Conservation (phyloP, 768 basidiomycete species). For the Gyrodon lividus region DNA sequence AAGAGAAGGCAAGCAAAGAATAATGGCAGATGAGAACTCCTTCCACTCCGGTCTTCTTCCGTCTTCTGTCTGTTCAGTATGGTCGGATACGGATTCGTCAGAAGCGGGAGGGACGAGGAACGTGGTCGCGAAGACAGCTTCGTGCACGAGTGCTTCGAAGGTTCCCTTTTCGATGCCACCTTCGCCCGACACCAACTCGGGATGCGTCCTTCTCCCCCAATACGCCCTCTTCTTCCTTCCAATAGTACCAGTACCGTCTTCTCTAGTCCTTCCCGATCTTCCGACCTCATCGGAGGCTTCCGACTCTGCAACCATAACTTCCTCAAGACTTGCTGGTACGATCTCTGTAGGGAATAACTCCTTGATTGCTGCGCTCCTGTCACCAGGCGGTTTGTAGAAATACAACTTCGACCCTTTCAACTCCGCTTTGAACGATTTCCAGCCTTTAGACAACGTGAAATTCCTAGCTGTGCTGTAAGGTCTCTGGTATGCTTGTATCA, state of each 20-base stretch:
- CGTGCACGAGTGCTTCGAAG: conserved; percentile 78
- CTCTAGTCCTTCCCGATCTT: conserved; percentile 34
- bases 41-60: conserved; percentile 46
- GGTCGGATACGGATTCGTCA: conserved; percentile 17
- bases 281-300: conserved; percentile 29
- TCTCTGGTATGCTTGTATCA: conserved; percentile 29
- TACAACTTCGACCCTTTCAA: conserved; percentile 83
- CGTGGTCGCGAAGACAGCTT: conserved; percentile 75
- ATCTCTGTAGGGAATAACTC: conserved; percentile 71
- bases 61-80: conserved; percentile 17
- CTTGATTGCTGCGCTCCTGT: conserved; percentile 61
- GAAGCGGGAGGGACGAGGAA: conserved; percentile 36
- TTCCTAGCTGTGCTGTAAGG: conserved; percentile 34
- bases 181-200: conserved; percentile 52
- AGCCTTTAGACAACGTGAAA: conserved; percentile 57
- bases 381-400: conserved; percentile 82
- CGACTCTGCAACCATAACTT: conserved; percentile 33
- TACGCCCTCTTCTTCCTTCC: conserved; percentile 64
- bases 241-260: conserved; percentile 26
- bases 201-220: conserved; percentile 78
- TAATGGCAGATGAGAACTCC: conserved; percentile 58
- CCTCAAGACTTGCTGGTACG: conserved; percentile 53
- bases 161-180: conserved; percentile 59
- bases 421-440: conserved; percentile 86
- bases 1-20: conserved; percentile 60